A percentile compares a stretch with the other conserved stretches of the same genome.
Conservation (phyloP, 1,139 yeast species). For the Pneumocystis canis region DNA sequence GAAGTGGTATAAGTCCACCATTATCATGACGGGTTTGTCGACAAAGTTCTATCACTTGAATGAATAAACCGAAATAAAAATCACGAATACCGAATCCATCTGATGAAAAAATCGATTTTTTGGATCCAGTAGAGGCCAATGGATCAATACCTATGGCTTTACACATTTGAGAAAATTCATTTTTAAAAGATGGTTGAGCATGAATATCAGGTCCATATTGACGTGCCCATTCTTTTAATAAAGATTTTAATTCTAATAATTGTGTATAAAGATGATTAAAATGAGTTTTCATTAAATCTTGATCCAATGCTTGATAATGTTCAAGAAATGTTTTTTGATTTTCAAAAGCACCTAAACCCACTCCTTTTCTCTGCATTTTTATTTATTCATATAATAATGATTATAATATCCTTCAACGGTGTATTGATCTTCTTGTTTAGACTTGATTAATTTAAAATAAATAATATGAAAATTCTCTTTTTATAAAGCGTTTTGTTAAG, state of each 20-base stretch:
- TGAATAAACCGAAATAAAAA: constrained; percentile 50
- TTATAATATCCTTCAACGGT: too few species aligned
- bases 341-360: constrained; percentile 31
- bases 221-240: constrained; percentile 26
- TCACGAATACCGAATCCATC: constrained; percentile 35
- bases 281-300: constrained; percentile 22
- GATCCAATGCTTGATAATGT: constrained; percentile 25
- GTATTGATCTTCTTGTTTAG: too few species aligned
- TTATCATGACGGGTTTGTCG: constrained; percentile 53
- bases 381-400: too few species aligned
- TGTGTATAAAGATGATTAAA: constrained; percentile 26
- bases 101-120: constrained; percentile 23
- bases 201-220: constrained; percentile 52
- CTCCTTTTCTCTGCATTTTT: too few species aligned
- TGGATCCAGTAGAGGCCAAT: constrained; percentile 35
- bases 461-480: too few species aligned
- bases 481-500: too few species aligned
- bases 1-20: constrained; percentile 62
- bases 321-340: constrained; percentile 21
- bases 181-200: constrained; percentile 47
- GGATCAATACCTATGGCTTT: constrained; percentile 75
- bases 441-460: too few species aligned
- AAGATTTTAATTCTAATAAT: constrained; percentile 27
- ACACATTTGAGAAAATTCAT: constrained; percentile 62
- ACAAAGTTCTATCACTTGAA: constrained; percentile 61